Base-by-base conservation (phyloP, 345 rosid genomes). In the Pelargonium nanum region DNA sequence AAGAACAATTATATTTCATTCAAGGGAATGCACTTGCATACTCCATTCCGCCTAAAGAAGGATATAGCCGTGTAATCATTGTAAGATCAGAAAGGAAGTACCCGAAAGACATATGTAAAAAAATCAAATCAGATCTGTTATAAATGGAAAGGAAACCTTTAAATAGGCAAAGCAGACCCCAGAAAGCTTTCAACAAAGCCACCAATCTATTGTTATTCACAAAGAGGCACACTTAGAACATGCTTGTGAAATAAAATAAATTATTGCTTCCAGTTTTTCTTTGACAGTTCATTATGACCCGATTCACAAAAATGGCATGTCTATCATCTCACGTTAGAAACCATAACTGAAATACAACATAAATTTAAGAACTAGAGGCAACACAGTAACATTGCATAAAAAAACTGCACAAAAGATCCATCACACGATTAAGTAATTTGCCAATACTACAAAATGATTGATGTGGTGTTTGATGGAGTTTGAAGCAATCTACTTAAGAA, bases 41-140 rank as follows among this genome's bases (percentile, higher is more conserved):
- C 69, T 91, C 96, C 67, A 78, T 70, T 65, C 96, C 98, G 50
- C 98, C 96, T 57, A 88, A 72, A 66, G 85, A 80, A 61, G 98
- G 98, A 75, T 83, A 88, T 53, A 78, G 65, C 96, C 96, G 86
- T 61, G 77, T 59, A 62, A 85, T 91, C 91, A 86, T 88, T 59
- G 67, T 85, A 55, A 91, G 85, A 73, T 91, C 98, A 12, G 80
- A 69, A 32, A 85, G 57, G 77, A 91, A 91, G 81, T 88, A 91
- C 22, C 98, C 96, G 74, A 85, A 85, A 58, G 95, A 88, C 60
- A 83, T 79, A 96, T 91, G 83, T 69, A 32, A 62, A 64, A 32
- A 32, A 40, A 52, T 19, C 40, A 53, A 24, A 55, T 57, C 56
- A 9, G 34, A 53, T 23, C 20, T 51, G 25, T 50, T 15, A 22